Evolutionary conservation across 805 yeast genomes (phyloP).

Genomic region (Barnettozyma wickerhamii): DNA sequence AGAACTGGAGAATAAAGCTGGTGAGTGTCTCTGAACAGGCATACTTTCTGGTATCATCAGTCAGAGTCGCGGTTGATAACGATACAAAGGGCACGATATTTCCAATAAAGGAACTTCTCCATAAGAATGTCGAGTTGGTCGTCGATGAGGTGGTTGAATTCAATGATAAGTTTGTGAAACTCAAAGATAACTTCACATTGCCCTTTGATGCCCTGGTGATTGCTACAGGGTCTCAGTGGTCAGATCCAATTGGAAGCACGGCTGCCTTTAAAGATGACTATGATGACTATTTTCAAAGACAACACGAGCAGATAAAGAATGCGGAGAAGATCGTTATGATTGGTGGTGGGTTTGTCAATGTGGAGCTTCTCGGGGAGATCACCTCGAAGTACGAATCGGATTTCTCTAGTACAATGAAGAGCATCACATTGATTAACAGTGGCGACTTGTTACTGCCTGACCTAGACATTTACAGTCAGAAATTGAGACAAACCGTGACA

Average conservation of each 20-base stretch:
- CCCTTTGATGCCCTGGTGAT: slow-evolving; percentile 25
- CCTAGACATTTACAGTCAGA: slow-evolving; percentile 8
- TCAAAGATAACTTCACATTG: slow-evolving; percentile 9
- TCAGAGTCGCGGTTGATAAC: slow-evolving; percentile 19
- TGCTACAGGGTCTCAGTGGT: slow-evolving; percentile 30
- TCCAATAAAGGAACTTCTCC: slow-evolving; percentile 20
- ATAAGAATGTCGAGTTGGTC: slow-evolving; percentile 17
- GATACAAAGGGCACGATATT: slow-evolving; percentile 13
- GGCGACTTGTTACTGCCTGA: slow-evolving; percentile 13
- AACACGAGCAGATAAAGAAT: slow-evolving; percentile 14
- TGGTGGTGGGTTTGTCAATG: slow-evolving; percentile 32
- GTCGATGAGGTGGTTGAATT: slow-evolving; percentile 11
- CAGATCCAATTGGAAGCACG: slow-evolving; percentile 23
- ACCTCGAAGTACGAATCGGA: slow-evolving; percentile 19
- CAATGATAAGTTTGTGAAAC: slow-evolving; percentile 14
- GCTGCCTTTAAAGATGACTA: slow-evolving; percentile 14
- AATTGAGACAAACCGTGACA: slow-evolving; percentile 12
- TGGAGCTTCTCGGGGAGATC: slow-evolving; percentile 31
- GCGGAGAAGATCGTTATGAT: slow-evolving; percentile 27
- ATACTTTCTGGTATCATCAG: slow-evolving; percentile 14
- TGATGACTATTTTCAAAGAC: slow-evolving; percentile 11
- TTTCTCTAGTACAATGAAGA: slow-evolving; percentile 12
- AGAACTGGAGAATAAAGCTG: slow-evolving; percentile 11
- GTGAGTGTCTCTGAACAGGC: slow-evolving; percentile 15
- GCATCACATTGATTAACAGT: slow-evolving; percentile 18